Percentiles rank a stretch among this genome's conserved stretches.
Conservation (phyloP, 2,329 filamentous ascomycete species). For the Knufia petricola region DNA sequence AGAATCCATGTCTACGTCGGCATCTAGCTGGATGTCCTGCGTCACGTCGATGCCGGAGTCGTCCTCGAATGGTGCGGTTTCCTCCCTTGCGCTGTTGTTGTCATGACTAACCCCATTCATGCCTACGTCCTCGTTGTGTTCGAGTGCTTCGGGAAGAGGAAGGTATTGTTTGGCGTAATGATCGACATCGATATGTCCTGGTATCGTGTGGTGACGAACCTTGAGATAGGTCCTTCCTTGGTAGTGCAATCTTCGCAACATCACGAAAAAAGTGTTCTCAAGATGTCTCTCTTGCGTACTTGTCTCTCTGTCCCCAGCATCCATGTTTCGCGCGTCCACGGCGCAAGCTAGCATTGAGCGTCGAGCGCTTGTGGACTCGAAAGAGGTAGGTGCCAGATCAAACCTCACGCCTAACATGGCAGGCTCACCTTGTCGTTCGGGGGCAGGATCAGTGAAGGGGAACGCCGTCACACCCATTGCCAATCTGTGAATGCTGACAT, state of each 20-base stretch:
- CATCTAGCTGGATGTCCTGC: slow-evolving; percentile 26
- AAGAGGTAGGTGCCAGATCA: background rate
- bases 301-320: too few species aligned
- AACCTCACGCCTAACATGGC: slow-evolving; percentile 5
- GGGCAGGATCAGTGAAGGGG: slow-evolving; percentile 37
- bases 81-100: slow-evolving; percentile 28
- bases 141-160: slow-evolving; percentile 14
- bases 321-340: too few species aligned
- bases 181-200: slow-evolving; percentile 33
- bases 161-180: slow-evolving; percentile 32
- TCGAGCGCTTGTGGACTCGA: background rate
- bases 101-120: slow-evolving; percentile 15
- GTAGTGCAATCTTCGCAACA: background rate
- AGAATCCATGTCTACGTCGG: background rate
- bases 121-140: slow-evolving; percentile 14
- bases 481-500: slow-evolving; percentile 35
- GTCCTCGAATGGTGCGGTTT: slow-evolving; percentile 30
- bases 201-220: slow-evolving; percentile 37
- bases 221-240: slow-evolving; percentile 3
- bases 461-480: slow-evolving; percentile 38
- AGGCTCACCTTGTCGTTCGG: slow-evolving; percentile 22
- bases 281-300: too few species aligned
- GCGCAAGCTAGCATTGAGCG: slow-evolving; percentile 7
- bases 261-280: slow-evolving; percentile 23
- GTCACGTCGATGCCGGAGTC: slow-evolving; percentile 35